phyloP scores from a whole-genome alignment of 768 basidiomycete species.

The Kwoniella bestiolae region DNA sequence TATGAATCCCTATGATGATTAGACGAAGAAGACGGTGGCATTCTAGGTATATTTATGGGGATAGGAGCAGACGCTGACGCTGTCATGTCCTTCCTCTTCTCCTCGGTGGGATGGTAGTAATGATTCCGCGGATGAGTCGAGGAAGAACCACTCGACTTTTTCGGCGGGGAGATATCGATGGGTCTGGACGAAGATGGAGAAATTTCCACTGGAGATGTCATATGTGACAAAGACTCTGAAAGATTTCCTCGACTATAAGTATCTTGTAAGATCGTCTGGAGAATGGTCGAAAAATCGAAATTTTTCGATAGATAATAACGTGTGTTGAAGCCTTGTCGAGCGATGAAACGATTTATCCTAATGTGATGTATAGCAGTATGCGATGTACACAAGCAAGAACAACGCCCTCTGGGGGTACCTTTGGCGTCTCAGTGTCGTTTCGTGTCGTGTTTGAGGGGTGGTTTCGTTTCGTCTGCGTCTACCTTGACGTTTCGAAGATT shows the following conservation, averaged over 20 bases:
- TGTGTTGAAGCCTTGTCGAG: background rate
- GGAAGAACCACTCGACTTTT: background rate
- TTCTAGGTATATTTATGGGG: constrained; percentile 24
- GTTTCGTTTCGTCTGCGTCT: background rate
- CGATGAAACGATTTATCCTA: background rate
- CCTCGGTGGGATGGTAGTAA: background rate
- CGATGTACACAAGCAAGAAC: background rate
- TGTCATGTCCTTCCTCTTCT: constrained; percentile 20
- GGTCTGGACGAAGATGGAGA: constrained; percentile 2
- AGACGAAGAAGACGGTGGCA: constrained; percentile 14
- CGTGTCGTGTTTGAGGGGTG: background rate
- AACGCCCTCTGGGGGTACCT: constrained; percentile 8
- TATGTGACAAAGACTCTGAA: background rate
- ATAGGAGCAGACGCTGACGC: background rate
- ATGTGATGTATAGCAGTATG: background rate
- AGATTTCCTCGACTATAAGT: background rate
- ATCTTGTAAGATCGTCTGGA: background rate
- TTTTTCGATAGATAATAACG: background rate
- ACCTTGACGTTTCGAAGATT: background rate
- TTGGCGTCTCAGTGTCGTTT: background rate
- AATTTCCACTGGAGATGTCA: constrained; percentile 11
- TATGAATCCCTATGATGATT: background rate
- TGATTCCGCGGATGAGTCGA: background rate
- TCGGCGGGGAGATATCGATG: constrained; percentile 3
- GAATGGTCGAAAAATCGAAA: background rate